Base-by-base conservation (phyloP, 345 rosid species). In the Populus simonii region DNA sequence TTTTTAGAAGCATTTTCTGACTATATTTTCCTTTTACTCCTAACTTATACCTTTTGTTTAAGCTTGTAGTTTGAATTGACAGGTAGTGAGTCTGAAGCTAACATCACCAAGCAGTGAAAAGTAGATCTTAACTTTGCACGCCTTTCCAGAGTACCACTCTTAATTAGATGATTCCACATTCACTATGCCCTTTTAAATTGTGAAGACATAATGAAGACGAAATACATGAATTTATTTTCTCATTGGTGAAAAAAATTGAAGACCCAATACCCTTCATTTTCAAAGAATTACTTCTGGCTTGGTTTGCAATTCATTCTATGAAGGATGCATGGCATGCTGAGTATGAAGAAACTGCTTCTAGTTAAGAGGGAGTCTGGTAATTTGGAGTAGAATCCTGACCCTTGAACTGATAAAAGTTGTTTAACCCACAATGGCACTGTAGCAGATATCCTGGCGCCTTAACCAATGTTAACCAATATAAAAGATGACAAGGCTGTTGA, bases 1-100 rank as follows among this genome's bases (percentile, higher is more conserved):
- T 79, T 74, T 84, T 82, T 83, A 75, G 81, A 84, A 87, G 82
- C 75, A 87, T 87, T 86, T 43, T 55, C 92, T 90, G 88, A 91
- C 92, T 78, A 77, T 87, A 27, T 76, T 85, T 81, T 59, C 79
- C 41, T 80, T 83, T 80, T 77, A 68, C 47, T 88, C 73, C 92
- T 89, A 84, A 93, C 94, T 75, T 72, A 49, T 83, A 80, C 85
- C 89, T 71, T 84, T 70, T 90, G 51, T 80, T 78, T 86, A 79
- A 86, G 85, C 85, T 74, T 86, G 83, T 84, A 75, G 78, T 82
- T 77, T 78, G 77, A 75, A 75, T 81, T 81, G 87, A 86, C 87
- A 87, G 85, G 90, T 79, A 83, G 83, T 66, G 53, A 55, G 27
- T 79, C 63, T 76, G 78, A 84, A 78, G 85, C 84, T 90, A 85